Base-by-base conservation (phyloP, 495 filamentous ascomycete species). In the Opeltia flavorubescens region DNA sequence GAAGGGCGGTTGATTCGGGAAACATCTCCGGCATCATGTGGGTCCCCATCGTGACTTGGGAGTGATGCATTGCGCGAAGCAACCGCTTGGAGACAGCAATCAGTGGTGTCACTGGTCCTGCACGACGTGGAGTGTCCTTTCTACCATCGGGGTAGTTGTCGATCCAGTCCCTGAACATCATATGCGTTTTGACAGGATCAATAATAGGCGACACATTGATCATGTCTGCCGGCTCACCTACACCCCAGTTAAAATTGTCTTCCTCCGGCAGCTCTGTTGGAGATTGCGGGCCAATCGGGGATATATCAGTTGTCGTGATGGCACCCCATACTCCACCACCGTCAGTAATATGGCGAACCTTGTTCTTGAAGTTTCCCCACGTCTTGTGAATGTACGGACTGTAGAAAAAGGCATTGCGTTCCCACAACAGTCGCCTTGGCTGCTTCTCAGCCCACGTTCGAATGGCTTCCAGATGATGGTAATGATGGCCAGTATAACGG, bases 181-280 rank as follows among this genome's bases (percentile, higher is more conserved):
- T 85, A n/a, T 59, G 57, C 24, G 79, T 82, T 52, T 72, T 68
- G 44, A 71, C 66, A 2, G 76, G 74, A 54, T 84, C 75, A 63
- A 83, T 81, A 21, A 85, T 79, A 5, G 84, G 83, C 0, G 76
- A 68, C 28, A 84, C 66, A 2, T 77, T 78, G 50, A 87, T 83
- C 48, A 82, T 63, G 56, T 89, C 84, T 18, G 84, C 84, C 43
- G 84, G 79, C 62, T 86, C 83, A 43, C 73, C 79, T 13, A 84
- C 74, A 21, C 84, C 84, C 83, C 82, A 87, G 43, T 67, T 53
- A 58, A 79, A 84, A 29, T 75, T 56, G 58, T 87, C 83, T 3
- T 77, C 54, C 18, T 72, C 66, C 3, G 78, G 66, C 0, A 63
- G 52, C 11, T 54, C 42, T 0, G 75, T 69, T 18, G 80, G 81